These are phyloP conservation scores for Naganishia vishniacii DNA, from an alignment of 768 basidiomycete genomes.

Conservation along the genomic window DNA sequence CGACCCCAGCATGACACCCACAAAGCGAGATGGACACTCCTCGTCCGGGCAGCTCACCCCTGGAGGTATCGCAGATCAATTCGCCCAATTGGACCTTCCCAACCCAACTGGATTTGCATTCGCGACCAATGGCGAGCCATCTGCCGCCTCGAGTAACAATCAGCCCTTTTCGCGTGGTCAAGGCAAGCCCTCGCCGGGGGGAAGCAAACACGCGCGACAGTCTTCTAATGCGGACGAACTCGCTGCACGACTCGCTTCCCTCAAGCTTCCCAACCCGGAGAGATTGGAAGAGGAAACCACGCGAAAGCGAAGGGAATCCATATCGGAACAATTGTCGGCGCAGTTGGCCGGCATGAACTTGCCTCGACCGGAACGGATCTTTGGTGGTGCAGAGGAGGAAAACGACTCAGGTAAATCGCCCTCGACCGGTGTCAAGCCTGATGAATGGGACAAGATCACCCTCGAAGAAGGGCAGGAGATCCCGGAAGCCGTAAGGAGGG, in stretches of 20 bases:
- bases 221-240: conserved; percentile 16
- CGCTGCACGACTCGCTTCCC: conserved; percentile 17
- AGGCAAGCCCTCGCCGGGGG: too few relatives aligned
- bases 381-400: conserved; percentile 38
- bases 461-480: conserved; percentile 40
- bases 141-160: conserved; percentile 5
- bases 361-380: conserved; percentile 47
- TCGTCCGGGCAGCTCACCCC: conserved; percentile 32
- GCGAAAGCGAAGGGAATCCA: conserved; percentile 38
- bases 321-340: conserved; percentile 42
- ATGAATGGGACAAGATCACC: conserved; percentile 47
- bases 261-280: conserved; percentile 44
- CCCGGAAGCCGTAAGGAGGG: conserved; percentile 45
- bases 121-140: conserved; percentile 23
- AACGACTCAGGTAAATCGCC: conserved; percentile 25
- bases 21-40: not conserved
- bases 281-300: conserved; percentile 34
- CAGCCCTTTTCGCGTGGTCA: conserved; percentile 8
- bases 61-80: conserved; percentile 39
- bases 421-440: conserved; percentile 39
- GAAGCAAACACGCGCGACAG: conserved; percentile 26
- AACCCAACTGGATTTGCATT: conserved; percentile 35
- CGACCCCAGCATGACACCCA: conserved; percentile 9
- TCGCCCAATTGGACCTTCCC: conserved; percentile 44
- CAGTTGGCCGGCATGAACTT: conserved; percentile 44